These are phyloP conservation scores for Suhomyces chickasaworum DNA, from an alignment of 1,139 yeast genomes.

Conservation along the genomic window DNA sequence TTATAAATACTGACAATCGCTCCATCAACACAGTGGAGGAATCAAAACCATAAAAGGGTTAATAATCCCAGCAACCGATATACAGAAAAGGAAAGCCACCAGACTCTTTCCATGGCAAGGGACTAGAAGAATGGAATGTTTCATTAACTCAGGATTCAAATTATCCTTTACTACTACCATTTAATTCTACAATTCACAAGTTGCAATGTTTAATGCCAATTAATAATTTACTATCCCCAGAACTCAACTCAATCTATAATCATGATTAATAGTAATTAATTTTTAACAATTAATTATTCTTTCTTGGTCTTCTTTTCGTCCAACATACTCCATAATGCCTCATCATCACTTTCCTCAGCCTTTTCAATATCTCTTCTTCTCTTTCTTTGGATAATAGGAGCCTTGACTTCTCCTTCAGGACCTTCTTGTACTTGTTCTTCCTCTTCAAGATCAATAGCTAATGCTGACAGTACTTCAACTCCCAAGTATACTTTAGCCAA, in stretches of 20 bases:
- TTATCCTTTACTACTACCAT: no score
- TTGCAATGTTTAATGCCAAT: not conserved
- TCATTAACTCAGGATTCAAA: no score
- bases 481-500: slow-evolving; percentile 77
- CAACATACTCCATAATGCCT: slow-evolving; percentile 44
- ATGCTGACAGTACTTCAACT: slow-evolving; percentile 63
- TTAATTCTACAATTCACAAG: not conserved
- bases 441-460: slow-evolving; percentile 51
- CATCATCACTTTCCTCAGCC: slow-evolving; percentile 38
- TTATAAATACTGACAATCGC: slow-evolving; percentile 66
- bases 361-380: slow-evolving; percentile 26
- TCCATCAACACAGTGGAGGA: slow-evolving; percentile 5
- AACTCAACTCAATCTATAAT: no score
- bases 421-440: slow-evolving; percentile 24
- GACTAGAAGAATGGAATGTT: no score
- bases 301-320: slow-evolving; percentile 31
- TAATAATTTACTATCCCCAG: no score
- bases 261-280: not conserved
- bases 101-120: no score
- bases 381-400: slow-evolving; percentile 15
- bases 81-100: not conserved
- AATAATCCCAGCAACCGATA: not conserved
- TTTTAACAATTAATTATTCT: slow-evolving; percentile 13
- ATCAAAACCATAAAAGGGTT: not conserved
- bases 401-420: slow-evolving; percentile 17